These are phyloP conservation scores for Antarctomyces pellizariae DNA, from an alignment of 495 filamentous ascomycete genomes.

Conservation along the genomic window DNA sequence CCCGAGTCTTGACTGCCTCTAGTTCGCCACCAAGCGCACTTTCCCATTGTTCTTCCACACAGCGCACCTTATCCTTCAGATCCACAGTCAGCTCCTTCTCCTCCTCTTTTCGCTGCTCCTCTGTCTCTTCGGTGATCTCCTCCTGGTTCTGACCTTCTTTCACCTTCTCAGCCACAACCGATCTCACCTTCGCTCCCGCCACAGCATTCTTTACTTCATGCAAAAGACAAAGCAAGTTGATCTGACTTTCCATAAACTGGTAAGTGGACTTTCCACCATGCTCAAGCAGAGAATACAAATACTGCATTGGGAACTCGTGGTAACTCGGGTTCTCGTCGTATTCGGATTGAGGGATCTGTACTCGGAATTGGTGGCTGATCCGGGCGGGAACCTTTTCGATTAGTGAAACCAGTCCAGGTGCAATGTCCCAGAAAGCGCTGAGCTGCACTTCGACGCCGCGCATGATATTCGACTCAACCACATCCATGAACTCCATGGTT, in stretches of 20 bases:
- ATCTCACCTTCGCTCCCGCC: constrained; percentile 32
- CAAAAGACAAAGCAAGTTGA: constrained; percentile 73
- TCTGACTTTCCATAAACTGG: constrained; percentile 91
- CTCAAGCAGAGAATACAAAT: constrained; percentile 57
- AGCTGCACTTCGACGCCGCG: constrained; percentile 81
- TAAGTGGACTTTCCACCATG: constrained; percentile 82
- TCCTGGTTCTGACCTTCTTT: constrained; percentile 29
- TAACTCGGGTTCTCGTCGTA: constrained; percentile 72
- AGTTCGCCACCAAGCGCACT: constrained; percentile 27
- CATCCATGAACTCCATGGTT: constrained; percentile 51
- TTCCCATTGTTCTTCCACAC: constrained; percentile 72
- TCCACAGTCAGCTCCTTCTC: constrained; percentile 54
- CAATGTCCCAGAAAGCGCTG: constrained; percentile 93
- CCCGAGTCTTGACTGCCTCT: constrained; percentile 26
- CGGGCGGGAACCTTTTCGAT: constrained; percentile 48
- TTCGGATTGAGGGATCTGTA: constrained; percentile 54
- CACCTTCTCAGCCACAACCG: constrained; percentile 32
- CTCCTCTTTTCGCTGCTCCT: constrained; percentile 36
- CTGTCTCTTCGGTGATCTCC: constrained; percentile 27
- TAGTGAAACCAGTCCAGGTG: constrained; percentile 50
- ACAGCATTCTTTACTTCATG: constrained; percentile 79
- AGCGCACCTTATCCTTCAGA: constrained; percentile 70
- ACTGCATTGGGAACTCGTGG: constrained; percentile 56
- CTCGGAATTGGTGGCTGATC: constrained; percentile 17
- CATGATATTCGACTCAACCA: constrained; percentile 66